Base-by-base conservation (phyloP, 2,329 filamentous ascomycete genomes). In the Aspergillus transmontanensis region DNA sequence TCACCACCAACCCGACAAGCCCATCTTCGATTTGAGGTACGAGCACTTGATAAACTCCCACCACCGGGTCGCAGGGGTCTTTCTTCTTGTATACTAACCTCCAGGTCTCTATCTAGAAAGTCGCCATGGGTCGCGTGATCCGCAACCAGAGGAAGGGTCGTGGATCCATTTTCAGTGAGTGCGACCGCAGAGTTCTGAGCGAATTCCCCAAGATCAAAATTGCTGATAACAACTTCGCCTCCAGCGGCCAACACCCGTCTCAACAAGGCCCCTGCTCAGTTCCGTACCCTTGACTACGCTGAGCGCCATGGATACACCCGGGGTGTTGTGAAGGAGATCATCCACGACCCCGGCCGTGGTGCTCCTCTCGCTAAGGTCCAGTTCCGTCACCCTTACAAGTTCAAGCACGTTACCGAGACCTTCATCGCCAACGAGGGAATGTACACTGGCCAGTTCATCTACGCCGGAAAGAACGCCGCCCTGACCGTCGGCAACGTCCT, bases 381-480 rank as follows among this genome's bases (percentile, higher is more conserved):
- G 77, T 99, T 99, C 92, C 94, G 95, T 78, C 92, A 96, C 85
- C 93, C 95, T 78, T 99, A 99, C 91, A 89, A 90, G 84, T 98
- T 92, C 91, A 97, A 96, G 90, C 90, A 94, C 82, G 86, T 93
- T 82, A 94, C 91, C 83, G 94, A 99, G 90, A 99, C 95, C 76
- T 97, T 99, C 90, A 99, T 99, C 81, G 95, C 95, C 85, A 99
- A 98, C 86, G 95, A 98, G 88, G 95, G 95, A 87, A 97, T 98
- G 94, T 99, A 98, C 92, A 97, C 95, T 74, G 95, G 95, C 82
- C 95, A 99, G 85, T 99, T 99, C 89, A 93, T 99, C 90, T 99
- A 99, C 86, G 95, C 94, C 81, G 95, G 95, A 82, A 99, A 99
- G 93, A 95, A 97, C 86, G 95, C 95, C 78, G 87, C 90, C 73